Base-by-base conservation (phyloP, 495 filamentous ascomycete species). In the Usnea hakonensis region DNA sequence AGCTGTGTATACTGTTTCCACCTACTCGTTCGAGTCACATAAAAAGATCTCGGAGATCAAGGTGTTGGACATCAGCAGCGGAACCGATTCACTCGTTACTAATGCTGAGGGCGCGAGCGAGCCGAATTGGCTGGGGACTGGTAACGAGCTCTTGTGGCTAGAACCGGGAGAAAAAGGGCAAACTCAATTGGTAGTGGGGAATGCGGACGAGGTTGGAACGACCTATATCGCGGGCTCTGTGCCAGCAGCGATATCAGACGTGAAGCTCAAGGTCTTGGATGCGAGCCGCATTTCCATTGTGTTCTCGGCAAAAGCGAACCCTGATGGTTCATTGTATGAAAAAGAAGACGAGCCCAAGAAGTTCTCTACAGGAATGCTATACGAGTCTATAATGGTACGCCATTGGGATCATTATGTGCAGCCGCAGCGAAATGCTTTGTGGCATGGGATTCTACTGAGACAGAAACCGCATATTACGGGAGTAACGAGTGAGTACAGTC, bases 1-100 rank as follows among this genome's bases (percentile, higher is more conserved):
- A 46, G 85, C 87, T 23, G 76, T 93, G 14, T 94, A 88, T 67
- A 86, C 86, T 46, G 83, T 80, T 38, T 89, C 88, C 0, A 85
- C 86, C 10, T 97, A 96, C 70, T 91, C 85, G 26, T 97, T 97
- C 74, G 79, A 89, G 53, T 77, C 83, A 0, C 92, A 96, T 72
- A 81, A 81, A 53, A 90, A 88, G 74, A 87, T 77, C 16, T 79
- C 80, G 38, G 87, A 92, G 68, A 88, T 95, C 66, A 84, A 85
- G 30, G 74, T 94, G 1, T 74, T 97, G 3, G 85, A 95, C 56
- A 81, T 92, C 55, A 72, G 76, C 32, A 85, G 80, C 19, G 88
- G 89, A 52, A 80, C 85, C 54, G 88, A 87, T 0, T 79, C 76
- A 0, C 70, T 88, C 7, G 73, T 96, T 32, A 87, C 83, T 55